Evolutionary conservation across 1,284 basidiomycete genomes (phyloP), one percentile per base, ranked within the genome.

Genomic region (Leccinum pachyderme): DNA sequence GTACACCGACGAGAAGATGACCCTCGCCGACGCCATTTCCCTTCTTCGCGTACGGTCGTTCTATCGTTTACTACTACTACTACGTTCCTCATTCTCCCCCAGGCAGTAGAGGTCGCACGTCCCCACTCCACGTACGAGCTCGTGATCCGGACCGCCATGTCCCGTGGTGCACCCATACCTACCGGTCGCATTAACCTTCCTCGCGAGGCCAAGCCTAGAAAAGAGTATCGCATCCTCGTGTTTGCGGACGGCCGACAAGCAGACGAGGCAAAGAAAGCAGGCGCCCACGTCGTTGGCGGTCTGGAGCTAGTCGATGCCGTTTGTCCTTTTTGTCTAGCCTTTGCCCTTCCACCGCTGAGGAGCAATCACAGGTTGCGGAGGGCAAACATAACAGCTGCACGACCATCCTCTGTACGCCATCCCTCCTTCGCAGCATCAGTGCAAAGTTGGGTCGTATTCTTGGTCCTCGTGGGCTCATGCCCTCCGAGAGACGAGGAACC

Each of bases 391-490:
- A 83, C 62, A 89, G 86, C n/a, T 68, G 69, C 41, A 92, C 90
- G 13, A 86, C 90, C 49, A 88, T 94, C 61, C 80, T 99, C 25
- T 90, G 89, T 51, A 94, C 93, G 0, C 84, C 91, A 4, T 80
- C 83, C 15, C 82, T 98, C 64, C 83, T 97, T 55, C 82, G 86
- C 28, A 74, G 83, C 32, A 91, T 98, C 58, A 87, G 90, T 25
- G 85, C 87, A 12, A 83, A 83, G 63, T 80, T 98, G 7, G 95
- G 95, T 32, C 87, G 95, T 62, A 84, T 93, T 57, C 81, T 99
- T 27, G 97, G 96, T 67, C 95, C 94, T 43, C 87, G 93, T 58
- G 95, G 95, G 59, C 75, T 99, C 52, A 98, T 99, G 94, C 96
- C 96, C 13, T 92, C 91, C 7, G 89, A 89, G 59, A 89, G 95